Evolutionary conservation across 2,329 filamentous ascomycete genomes (phyloP).

Genomic region (Penicillium italicum): DNA sequence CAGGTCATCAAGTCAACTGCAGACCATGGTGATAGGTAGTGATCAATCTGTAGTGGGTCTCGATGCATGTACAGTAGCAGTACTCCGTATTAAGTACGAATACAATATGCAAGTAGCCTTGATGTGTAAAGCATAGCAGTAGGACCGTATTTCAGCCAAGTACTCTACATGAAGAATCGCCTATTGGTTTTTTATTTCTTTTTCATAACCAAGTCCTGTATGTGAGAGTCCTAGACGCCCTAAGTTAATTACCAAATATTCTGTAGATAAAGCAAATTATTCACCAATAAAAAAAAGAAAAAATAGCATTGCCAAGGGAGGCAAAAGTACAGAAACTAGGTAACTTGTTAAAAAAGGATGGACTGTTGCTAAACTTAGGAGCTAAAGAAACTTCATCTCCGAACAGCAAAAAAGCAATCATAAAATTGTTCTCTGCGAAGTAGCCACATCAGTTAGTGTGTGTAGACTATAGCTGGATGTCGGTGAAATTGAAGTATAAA

Average conservation of each 20-base stretch:
- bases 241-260: neutral
- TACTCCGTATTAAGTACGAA: neutral
- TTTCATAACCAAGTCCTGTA: neutral
- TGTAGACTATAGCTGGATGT: no score
- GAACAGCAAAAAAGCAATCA: no score
- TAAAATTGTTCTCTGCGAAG: no score
- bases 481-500: no score
- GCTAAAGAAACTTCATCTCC: no score
- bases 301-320: neutral
- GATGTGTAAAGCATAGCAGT: neutral
- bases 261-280: neutral
- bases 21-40: neutral
- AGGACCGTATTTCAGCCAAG: neutral
- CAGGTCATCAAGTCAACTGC: neutral
- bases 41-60: neutral
- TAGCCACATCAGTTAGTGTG: no score
- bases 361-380: no score
- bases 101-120: neutral
- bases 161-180: neutral
- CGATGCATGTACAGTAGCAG: neutral
- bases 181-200: neutral
- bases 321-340: no score
- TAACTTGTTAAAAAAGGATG: no score
- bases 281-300: neutral
- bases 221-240: neutral